These are phyloP conservation scores for Nothomitra cinnamomea DNA, from an alignment of 2,329 filamentous ascomycete species.

Conservation along the genomic window DNA sequence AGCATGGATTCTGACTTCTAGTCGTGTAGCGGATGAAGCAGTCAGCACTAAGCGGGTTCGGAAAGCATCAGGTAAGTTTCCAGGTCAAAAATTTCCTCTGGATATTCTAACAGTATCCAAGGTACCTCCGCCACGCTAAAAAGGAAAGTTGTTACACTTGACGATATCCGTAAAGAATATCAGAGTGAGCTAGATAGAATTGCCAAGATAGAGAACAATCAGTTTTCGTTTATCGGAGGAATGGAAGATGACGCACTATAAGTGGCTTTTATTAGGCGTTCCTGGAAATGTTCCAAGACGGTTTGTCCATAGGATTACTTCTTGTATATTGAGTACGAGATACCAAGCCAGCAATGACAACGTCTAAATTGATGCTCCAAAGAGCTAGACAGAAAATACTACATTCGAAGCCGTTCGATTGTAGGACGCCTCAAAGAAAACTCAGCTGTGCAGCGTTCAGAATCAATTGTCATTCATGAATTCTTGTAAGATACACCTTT, in stretches of 20 bases:
- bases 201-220: conserved; percentile 71
- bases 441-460: background rate
- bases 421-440: background rate
- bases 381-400: no score
- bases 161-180: conserved; percentile 76
- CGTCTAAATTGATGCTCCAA: no score
- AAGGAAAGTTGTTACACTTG: conserved; percentile 67
- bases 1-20: conserved; percentile 53
- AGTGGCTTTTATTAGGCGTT: background rate
- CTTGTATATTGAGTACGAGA: background rate
- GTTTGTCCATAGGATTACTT: background rate
- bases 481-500: conserved; percentile 3
- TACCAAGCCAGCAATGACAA: background rate
- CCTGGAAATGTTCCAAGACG: background rate
- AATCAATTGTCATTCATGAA: background rate
- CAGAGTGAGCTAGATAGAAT: conserved; percentile 79
- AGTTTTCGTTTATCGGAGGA: conserved; percentile 53
- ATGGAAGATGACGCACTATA: conserved; percentile 17
- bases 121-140: conserved; percentile 23
- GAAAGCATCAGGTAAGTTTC: conserved; percentile 10
- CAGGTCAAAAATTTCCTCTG: conserved; percentile 11
- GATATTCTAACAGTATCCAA: conserved; percentile 10
- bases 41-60: background rate
- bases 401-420: background rate
- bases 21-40: background rate